These are phyloP conservation scores for Ceratobasidium papillatum DNA, from an alignment of 1,284 basidiomycete genomes.

Conservation along the genomic window DNA sequence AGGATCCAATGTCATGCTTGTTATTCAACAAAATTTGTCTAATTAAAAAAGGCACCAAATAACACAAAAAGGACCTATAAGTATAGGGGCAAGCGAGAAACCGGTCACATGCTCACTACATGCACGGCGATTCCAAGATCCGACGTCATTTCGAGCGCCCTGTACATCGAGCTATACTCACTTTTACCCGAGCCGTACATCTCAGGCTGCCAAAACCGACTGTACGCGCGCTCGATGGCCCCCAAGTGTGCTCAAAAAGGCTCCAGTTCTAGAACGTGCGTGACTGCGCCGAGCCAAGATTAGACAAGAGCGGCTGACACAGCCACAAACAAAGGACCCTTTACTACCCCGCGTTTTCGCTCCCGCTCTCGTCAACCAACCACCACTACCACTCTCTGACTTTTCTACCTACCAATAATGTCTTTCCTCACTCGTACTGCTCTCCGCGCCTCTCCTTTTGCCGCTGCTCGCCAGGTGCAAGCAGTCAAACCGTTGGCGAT, in stretches of 20 bases:
- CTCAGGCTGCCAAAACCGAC: not conserved
- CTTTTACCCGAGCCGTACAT: not conserved
- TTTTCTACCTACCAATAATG: not conserved
- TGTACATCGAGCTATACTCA: not conserved
- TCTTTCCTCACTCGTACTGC: constrained; percentile 24
- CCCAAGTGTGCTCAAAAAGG: too few relatives aligned
- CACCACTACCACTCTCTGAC: not conserved
- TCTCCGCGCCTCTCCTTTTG: constrained; percentile 30
- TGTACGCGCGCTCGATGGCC: too few relatives aligned
- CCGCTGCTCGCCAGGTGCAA: not conserved
- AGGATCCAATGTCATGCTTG: too few relatives aligned
- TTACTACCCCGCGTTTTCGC: constrained; percentile 31
- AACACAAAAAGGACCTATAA: too few relatives aligned
- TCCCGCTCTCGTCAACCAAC: not conserved
- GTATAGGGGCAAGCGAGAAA: too few relatives aligned
- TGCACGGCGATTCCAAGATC: too few relatives aligned
- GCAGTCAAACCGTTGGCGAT: constrained; percentile 7
- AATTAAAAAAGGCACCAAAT: too few relatives aligned
- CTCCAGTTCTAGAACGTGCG: too few relatives aligned
- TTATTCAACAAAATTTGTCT: too few relatives aligned
- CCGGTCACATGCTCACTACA: too few relatives aligned
- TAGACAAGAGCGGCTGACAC: not conserved
- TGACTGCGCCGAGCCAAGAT: not conserved
- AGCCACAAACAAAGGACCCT: constrained; percentile 20
- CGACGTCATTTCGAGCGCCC: not conserved